phyloP scores from a whole-genome alignment of 805 yeast species.

The Ascoidea rubescens region DNA sequence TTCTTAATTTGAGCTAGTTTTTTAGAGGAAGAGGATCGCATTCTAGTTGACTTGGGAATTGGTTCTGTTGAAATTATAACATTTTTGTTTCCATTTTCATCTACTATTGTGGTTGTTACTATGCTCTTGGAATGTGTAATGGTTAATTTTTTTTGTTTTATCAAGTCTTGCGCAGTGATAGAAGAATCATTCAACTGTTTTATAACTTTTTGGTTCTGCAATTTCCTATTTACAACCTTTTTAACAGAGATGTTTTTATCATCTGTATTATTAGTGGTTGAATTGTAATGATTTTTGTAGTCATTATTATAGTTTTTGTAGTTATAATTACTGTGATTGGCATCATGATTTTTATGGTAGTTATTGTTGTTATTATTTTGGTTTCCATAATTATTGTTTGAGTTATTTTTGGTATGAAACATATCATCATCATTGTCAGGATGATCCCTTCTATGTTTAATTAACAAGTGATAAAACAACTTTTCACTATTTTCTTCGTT shows the following conservation, averaged over 20 bases:
- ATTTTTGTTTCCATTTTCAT: conserved; percentile 14
- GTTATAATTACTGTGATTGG: no score
- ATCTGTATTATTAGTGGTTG: not conserved
- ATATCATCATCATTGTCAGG: conserved; percentile 10
- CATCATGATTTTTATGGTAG: not conserved
- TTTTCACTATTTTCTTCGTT: conserved; percentile 60
- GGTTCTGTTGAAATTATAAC: conserved; percentile 7
- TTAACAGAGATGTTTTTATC: not conserved
- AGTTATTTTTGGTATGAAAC: conserved; percentile 1
- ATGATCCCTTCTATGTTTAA: conserved; percentile 65
- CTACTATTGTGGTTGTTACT: conserved; percentile 25
- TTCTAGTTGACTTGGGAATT: conserved; percentile 3
- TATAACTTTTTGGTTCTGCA: conserved; percentile 1
- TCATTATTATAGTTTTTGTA: no score
- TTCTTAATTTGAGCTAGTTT: conserved; percentile 2
- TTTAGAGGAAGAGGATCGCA: conserved; percentile 7
- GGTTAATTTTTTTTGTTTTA: conserved; percentile 6
- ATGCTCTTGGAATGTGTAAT: conserved; percentile 27
- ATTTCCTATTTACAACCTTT: no score
- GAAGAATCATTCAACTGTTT: conserved; percentile 5
- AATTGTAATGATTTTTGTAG: not conserved
- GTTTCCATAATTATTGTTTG: not conserved
- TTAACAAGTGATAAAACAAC: conserved; percentile 61
- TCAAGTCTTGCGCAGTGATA: conserved; percentile 7
- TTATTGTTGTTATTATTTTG: no score